A percentile compares a stretch with the other conserved stretches of the same genome.
Evolutionary conservation across 768 basidiomycete species (phyloP).

Genomic region (Hemileccinum rubropunctum): DNA sequence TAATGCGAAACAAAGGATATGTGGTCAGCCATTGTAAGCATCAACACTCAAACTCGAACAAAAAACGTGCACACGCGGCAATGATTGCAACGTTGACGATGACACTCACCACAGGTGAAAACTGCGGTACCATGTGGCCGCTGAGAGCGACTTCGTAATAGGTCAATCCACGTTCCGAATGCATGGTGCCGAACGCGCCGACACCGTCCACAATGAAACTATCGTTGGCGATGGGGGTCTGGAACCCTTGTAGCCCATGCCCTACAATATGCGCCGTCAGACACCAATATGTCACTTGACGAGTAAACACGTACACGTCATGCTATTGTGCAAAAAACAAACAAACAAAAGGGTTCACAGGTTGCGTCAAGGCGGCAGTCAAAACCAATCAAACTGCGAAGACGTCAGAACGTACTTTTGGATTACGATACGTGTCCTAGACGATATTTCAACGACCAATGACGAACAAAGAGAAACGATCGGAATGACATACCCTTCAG

Average conservation of each 20-base stretch:
- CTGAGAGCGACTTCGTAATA: slow-evolving; percentile 65
- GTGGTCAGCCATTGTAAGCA: too few species aligned
- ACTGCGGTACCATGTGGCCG: slow-evolving; percentile 77
- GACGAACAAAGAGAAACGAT: neutral
- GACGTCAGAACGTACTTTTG: slow-evolving; percentile 50
- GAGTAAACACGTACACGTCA: slow-evolving; percentile 36
- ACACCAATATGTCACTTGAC: slow-evolving; percentile 18
- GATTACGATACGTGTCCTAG: slow-evolving; percentile 57
- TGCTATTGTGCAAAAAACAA: slow-evolving; percentile 29
- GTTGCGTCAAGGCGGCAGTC: too few species aligned
- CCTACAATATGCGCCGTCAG: slow-evolving; percentile 26
- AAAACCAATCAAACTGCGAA: neutral
- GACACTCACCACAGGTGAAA: slow-evolving; percentile 52
- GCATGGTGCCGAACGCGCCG: slow-evolving; percentile 61
- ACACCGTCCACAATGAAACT: slow-evolving; percentile 73
- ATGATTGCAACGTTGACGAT: too few species aligned
- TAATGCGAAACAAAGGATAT: too few species aligned
- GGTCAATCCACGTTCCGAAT: slow-evolving; percentile 65
- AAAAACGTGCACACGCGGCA: too few species aligned
- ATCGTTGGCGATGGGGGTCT: slow-evolving; percentile 59
- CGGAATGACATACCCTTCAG: slow-evolving; percentile 55
- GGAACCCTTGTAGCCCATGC: slow-evolving; percentile 71
- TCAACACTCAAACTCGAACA: too few species aligned
- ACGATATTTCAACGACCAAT: slow-evolving; percentile 4
- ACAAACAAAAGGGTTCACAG: too few species aligned